Conservation (phyloP, 805 yeast species). For the Monosporozyma servazzii region DNA sequence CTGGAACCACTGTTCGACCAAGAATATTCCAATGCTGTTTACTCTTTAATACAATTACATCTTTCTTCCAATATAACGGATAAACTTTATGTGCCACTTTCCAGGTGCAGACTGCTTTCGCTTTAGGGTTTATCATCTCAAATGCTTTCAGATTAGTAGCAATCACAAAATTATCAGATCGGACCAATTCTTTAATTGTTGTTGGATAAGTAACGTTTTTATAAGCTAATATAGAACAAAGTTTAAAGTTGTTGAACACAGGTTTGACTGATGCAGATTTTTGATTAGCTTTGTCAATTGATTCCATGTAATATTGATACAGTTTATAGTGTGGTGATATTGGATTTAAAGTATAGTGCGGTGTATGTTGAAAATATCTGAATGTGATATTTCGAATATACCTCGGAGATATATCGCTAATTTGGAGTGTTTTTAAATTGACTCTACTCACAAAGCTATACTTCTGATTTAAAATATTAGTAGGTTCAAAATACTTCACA, state of each 20-base stretch:
- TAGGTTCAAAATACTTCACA: constrained; percentile 9
- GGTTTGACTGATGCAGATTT: background rate
- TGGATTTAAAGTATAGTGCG: constrained; percentile 1
- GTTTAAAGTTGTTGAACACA: constrained; percentile 7
- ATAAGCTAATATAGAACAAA: constrained; percentile 4
- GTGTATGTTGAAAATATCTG: constrained; percentile 10
- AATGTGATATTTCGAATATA: constrained; percentile 15
- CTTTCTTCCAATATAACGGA: constrained; percentile 12
- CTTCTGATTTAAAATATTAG: constrained; percentile 7
- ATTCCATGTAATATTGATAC: constrained; percentile 5
- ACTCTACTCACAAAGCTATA: constrained; percentile 14
- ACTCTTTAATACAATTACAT: constrained; percentile 15
- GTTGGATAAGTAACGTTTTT: constrained; percentile 12
- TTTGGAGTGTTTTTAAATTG: constrained; percentile 4
- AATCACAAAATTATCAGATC: constrained; percentile 14
- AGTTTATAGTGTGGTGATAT: constrained; percentile 8
- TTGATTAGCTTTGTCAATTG: constrained; percentile 1
- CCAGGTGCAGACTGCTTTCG: constrained; percentile 3
- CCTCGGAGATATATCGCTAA: constrained; percentile 20
- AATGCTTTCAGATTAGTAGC: constrained; percentile 8
- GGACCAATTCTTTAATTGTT: constrained; percentile 8
- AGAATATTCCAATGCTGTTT: constrained; percentile 21
- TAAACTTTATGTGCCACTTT: background rate
- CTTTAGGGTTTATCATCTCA: constrained; percentile 6
- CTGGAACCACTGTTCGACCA: constrained; percentile 15